Conservation (phyloP, 352 stramenopile species). For the Globisporangium spiculum region DNA sequence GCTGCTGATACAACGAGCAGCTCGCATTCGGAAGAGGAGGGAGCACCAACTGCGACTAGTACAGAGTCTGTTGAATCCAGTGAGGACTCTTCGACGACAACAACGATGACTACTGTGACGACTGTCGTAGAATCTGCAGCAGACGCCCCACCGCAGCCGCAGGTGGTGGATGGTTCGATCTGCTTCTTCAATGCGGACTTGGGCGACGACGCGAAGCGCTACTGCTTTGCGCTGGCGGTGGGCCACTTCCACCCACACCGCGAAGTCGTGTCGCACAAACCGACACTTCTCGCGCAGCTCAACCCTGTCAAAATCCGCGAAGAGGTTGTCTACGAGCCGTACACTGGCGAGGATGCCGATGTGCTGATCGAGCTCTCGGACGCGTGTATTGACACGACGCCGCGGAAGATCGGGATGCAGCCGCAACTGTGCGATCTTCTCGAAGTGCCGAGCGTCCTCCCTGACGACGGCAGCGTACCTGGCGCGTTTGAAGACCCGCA, state of each 20-base stretch:
- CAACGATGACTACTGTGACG: background rate
- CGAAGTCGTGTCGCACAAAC: slow-evolving; percentile 44
- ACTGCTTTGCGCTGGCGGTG: slow-evolving; percentile 63
- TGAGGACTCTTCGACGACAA: background rate
- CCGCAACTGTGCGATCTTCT: slow-evolving; percentile 41
- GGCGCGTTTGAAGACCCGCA: slow-evolving; percentile 13
- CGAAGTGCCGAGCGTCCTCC: slow-evolving; percentile 38
- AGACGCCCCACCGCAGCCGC: slow-evolving; percentile 22
- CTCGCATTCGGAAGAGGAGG: background rate
- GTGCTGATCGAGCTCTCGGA: slow-evolving; percentile 49
- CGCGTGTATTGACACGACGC: slow-evolving; percentile 61
- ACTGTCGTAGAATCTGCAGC: background rate
- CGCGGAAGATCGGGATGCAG: slow-evolving; percentile 37
- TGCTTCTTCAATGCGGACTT: slow-evolving; percentile 70
- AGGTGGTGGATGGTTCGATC: slow-evolving; percentile 56
- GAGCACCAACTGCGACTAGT: background rate
- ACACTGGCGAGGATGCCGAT: slow-evolving; percentile 39
- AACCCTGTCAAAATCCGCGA: slow-evolving; percentile 24
- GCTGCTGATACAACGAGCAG: background rate
- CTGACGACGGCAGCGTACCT: background rate
- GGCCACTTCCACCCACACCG: slow-evolving; percentile 51
- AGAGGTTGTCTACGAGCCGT: slow-evolving; percentile 49
- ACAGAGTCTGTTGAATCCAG: background rate
- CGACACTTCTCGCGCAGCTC: slow-evolving; percentile 27
- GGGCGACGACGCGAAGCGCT: slow-evolving; percentile 45